Evolutionary conservation across 768 basidiomycete species (phyloP), one percentile per base, ranked within the genome.

Genomic region (Austroboletus eburneus): DNA sequence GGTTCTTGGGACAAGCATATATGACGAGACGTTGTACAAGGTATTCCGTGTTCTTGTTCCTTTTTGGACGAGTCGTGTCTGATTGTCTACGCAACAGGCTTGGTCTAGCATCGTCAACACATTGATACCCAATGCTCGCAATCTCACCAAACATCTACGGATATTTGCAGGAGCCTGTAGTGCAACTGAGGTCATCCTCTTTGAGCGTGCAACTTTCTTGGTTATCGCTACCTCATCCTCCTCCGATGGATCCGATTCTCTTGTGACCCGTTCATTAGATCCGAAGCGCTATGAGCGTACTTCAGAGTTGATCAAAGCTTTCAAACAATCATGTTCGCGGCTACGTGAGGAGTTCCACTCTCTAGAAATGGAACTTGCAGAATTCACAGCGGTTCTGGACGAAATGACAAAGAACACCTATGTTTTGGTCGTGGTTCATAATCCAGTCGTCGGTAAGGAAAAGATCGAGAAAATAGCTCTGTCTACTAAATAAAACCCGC

Each of bases 41-140:
- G 94, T 85, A 54, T 48, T 63, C 27, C n/a, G 9, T 21, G 20
- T 3, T 30, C 37, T 33, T 27, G 27, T 22, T 39, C 38, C 40
- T 17, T 43, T 40, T 47, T 49, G 16, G 17, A n/a, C 23, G n/a
- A 39, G 39, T 41, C 45, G 46, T 40, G 30, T 47, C 42, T 42
- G 36, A 63, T 46, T n/a, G 20, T 10, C 16, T 22, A 43, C 18
- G 27, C 39, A 9, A 29, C 45, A 98, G 95, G 96, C 96, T 17
- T 98, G 96, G 96, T 98, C 96, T 17, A 85, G 83, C 53, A 95
- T 99, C 49, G 93, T 99, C 14, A 91, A 96, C 61, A 92, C 91
- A 14, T 76, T 99, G 56, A 95, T 97, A 47, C 96, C 96, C 4
- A 97, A 98, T 55, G 91, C 91, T 29, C 72, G 82, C n/a, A 82